Evolutionary conservation across 2,329 filamentous ascomycete species (phyloP), one percentile per base, ranked within the genome.

Genomic region (Paecilomyces variotii): DNA sequence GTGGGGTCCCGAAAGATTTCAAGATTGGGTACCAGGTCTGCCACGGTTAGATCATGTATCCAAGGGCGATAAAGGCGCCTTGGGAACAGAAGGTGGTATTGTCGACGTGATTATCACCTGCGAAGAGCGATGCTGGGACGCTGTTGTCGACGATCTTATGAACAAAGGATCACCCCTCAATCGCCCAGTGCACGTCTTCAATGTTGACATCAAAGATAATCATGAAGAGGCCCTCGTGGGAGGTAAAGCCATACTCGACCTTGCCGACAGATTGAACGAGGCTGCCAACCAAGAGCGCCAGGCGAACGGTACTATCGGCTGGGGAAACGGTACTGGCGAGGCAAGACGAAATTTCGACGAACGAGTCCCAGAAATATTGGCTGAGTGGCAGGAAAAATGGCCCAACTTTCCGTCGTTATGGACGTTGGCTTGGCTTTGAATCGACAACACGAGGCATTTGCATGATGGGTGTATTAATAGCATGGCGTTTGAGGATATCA

Each of bases 121-220:
- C 70, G 94, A 99, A 74, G 94, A 99, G 76, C 83, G 94, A 61
- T 99, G 94, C 72, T 99, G 95, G 91, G 94, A 99, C 75, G 92
- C 94, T 3, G 94, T 99, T 34, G 84, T 99, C 10, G 94, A 99
- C 68, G 93, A 99, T 72, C 80, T 99, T 56, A 84, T 96, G 62
- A 89, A 86, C 67, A 85, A 95, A 62, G 94, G 93, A 6, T 86
- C 88, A 0, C 88, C 90, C 2, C 80, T 99, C 59, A 99, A 99
- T 73, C 82, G 91, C 1, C 92, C 94, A 0, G 94, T 99, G 0
- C 94, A 99, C 71, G 90, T 99, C 58, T 96, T 99, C 80, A 99
- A 99, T 68, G 88, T 99, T 57, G 94, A 99, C 72, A 99, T 99
- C 70, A 93, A 89, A 74, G 94, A 99, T 76, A 99, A 97, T 70